phyloP scores from a whole-genome alignment of 768 basidiomycete species.

The Dentipellis sp. region DNA sequence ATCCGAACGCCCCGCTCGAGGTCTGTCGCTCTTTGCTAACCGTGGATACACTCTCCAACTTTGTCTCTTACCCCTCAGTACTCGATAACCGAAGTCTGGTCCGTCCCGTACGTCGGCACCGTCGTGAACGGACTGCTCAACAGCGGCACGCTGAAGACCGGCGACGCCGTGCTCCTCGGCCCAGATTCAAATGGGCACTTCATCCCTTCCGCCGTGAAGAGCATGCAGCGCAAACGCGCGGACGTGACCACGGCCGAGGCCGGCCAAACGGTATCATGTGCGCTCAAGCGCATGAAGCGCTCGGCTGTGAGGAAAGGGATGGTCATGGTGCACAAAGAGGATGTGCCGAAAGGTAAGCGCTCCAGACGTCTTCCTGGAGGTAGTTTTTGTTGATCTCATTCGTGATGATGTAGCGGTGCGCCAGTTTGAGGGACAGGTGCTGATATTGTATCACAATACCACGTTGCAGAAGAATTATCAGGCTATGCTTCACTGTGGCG shows the following conservation, averaged over 20 bases:
- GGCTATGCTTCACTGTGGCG: slow-evolving; percentile 92
- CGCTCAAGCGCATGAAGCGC: slow-evolving; percentile 80
- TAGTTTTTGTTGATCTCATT: neutral
- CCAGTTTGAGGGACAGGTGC: slow-evolving; percentile 87
- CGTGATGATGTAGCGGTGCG: slow-evolving; percentile 45
- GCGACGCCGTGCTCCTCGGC: slow-evolving; percentile 77
- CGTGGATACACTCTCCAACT: slow-evolving; percentile 1
- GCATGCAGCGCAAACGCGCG: slow-evolving; percentile 90
- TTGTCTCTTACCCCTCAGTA: slow-evolving; percentile 34
- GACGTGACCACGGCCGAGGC: slow-evolving; percentile 82
- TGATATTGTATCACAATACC: slow-evolving; percentile 91
- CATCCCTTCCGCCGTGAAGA: slow-evolving; percentile 70
- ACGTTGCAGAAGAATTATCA: slow-evolving; percentile 92
- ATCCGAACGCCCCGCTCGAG: slow-evolving; percentile 71
- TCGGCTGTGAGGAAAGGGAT: slow-evolving; percentile 86
- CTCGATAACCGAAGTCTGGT: slow-evolving; percentile 83
- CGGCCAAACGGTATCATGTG: slow-evolving; percentile 91
- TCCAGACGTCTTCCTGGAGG: neutral
- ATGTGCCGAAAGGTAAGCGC: slow-evolving; percentile 53
- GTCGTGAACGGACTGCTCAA: slow-evolving; percentile 83
- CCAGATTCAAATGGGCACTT: slow-evolving; percentile 92
- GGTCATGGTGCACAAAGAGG: slow-evolving; percentile 80
- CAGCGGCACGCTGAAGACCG: slow-evolving; percentile 62
- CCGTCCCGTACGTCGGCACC: slow-evolving; percentile 78
- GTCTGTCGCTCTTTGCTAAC: slow-evolving; percentile 24